Evolutionary conservation across 441 rosid genomes (phyloP), one percentile per base, ranked within the genome.

Genomic region (Adansonia grandidieri): DNA sequence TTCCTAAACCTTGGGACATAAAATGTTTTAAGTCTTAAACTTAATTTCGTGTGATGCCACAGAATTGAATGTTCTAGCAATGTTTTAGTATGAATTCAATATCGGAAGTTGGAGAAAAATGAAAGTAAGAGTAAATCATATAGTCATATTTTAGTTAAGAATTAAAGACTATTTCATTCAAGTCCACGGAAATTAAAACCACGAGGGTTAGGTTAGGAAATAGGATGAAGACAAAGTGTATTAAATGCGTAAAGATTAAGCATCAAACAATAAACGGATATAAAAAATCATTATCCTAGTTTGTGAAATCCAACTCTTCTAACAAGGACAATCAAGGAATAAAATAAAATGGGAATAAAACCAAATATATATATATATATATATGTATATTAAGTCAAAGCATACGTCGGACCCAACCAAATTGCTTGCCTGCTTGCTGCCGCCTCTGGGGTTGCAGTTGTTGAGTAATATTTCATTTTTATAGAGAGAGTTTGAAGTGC

Each of bases 231-330:
- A 19, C 3, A 48, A 48, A n/a, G 54, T 56, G 19, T 32, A 14
- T 22, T 58, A n/a, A 64, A 64, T 37, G 47, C 47, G 40, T 3
- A n/a, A 51, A 51, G 56, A 14, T 37, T 37, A 37, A 37, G 42
- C 42, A 65, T 65, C 7, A 65, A 8, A 66, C 13, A 19, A 37
- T 37, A 48, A 69, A 22, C 3, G 22, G n/a, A 44, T 67, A 45
- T 17, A 44, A 57, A 57, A 70, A 22, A 50, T 6, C 17, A 56
- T 72, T 54, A 40, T 56, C 50, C 5, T 40, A 32, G 48, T 53
- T 71, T 56, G 48, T 72, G 75, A 5, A 40, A 37, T 72, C 64
- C 75, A 40, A 72, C 64, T 72, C 63, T 71, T 15, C n/a, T 20
- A 60, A 60, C 32, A 11, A 61, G 17, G 19, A 63, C 68, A 63